A percentile compares a stretch with the other conserved stretches of the same genome.
Conservation (phyloP, 371 early-diverging fungal species). For the Nematocida sp. region DNA sequence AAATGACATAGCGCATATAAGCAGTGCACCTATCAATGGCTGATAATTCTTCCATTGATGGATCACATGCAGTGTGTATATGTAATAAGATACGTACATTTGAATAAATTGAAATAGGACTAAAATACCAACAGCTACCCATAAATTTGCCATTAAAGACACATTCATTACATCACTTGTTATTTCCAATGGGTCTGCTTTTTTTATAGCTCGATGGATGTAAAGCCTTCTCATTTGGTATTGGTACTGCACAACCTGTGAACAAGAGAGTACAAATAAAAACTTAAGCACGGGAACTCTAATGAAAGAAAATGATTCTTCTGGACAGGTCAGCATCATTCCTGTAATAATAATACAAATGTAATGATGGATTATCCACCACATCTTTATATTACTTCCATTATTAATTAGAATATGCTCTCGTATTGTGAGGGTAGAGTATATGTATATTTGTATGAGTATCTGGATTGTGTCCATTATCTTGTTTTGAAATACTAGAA, state of each 20-base stretch:
- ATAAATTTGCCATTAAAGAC: conserved; percentile 39
- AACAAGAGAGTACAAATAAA: conserved; percentile 46
- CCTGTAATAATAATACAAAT: conserved; percentile 73
- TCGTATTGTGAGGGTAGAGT: conserved; percentile 70
- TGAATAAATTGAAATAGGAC: conserved; percentile 50
- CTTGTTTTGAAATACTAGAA: conserved; percentile 57
- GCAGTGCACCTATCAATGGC: conserved; percentile 44
- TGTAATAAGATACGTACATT: conserved; percentile 54
- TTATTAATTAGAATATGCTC: conserved; percentile 71
- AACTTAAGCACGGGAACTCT: conserved; percentile 47
- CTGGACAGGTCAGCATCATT: conserved; percentile 58
- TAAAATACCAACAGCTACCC: conserved; percentile 30
- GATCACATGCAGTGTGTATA: conserved; percentile 30
- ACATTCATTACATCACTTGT: conserved; percentile 50
- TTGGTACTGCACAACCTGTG: conserved; percentile 57
- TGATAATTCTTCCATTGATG: conserved; percentile 45
- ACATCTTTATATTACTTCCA: conserved; percentile 69
- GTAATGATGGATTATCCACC: conserved; percentile 72
- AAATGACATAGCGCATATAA: conserved; percentile 45
- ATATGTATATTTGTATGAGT: conserved; percentile 70
- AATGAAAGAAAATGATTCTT: conserved; percentile 30
- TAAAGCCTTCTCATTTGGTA: conserved; percentile 55
- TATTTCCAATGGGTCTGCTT: conserved; percentile 47
- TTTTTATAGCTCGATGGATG: conserved; percentile 34
- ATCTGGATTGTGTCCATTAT: conserved; percentile 49